Evolutionary conservation across 225 moss, liverwort and hornwort species (phyloP).

Genomic region (Pseudoscleropodium purum): DNA sequence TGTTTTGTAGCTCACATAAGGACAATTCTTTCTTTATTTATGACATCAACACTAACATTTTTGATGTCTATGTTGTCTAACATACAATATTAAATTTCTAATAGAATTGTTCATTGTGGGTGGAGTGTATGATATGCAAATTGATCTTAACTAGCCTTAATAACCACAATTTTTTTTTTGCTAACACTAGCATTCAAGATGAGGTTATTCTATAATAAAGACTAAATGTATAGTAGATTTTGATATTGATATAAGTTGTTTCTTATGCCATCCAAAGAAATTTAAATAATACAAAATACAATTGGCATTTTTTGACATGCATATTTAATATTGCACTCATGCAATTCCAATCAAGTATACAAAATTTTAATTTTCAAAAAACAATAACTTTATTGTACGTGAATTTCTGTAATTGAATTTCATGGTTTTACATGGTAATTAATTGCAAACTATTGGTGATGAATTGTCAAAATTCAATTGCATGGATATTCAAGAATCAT

Average conservation of each 20-base stretch:
- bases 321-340: background rate
- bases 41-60: no score
- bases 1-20: accelerated
- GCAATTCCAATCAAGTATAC: background rate
- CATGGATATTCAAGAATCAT: background rate
- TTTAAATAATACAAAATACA: background rate
- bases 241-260: background rate
- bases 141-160: background rate
- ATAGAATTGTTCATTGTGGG: background rate
- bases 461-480: background rate
- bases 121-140: accelerated
- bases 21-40: background rate
- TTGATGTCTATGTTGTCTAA: accelerated
- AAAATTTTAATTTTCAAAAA: background rate
- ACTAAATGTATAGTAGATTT: background rate
- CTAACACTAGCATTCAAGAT: background rate
- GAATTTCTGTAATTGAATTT: background rate
- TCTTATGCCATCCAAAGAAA: no score
- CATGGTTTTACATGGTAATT: background rate
- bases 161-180: background rate
- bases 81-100: accelerated
- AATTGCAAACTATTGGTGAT: background rate
- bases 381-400: accelerated
- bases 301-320: background rate
- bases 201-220: background rate